Percentiles rank a stretch among this genome's conserved stretches.
These are phyloP conservation scores for Cercospora citrullina DNA, from an alignment of 2,329 filamentous ascomycete genomes.

Conservation along the genomic window DNA sequence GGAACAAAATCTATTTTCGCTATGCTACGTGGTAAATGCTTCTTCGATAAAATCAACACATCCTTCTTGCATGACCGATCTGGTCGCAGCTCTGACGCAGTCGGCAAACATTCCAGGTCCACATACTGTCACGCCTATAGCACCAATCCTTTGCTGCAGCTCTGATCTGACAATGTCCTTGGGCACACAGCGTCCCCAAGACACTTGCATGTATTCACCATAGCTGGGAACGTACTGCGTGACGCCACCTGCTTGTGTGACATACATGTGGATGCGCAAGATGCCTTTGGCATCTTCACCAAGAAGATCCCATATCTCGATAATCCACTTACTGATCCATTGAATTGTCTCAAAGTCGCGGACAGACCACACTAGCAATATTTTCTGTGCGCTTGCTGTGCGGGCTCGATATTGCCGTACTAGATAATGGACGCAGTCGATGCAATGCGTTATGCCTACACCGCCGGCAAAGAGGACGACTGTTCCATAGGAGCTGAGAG, in stretches of 20 bases:
- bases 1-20: background rate
- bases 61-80: slow-evolving; percentile 53
- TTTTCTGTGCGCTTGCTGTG: background rate
- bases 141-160: background rate
- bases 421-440: background rate
- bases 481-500: background rate
- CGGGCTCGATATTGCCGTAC: background rate
- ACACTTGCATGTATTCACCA: background rate
- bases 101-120: slow-evolving; percentile 64
- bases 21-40: slow-evolving; percentile 53
- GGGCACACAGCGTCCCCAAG: background rate
- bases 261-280: background rate
- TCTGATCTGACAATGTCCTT: background rate
- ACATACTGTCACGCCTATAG: slow-evolving; percentile 45
- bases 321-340: background rate
- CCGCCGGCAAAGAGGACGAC: background rate
- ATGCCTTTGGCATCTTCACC: background rate
- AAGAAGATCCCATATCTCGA: background rate
- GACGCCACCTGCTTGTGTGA: background rate
- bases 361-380: background rate
- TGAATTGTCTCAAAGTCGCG: background rate
- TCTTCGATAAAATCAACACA: slow-evolving; percentile 65
- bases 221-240: background rate
- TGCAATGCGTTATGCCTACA: background rate
- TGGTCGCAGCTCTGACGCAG: slow-evolving; percentile 57